Conservation (phyloP, 164 flowering plant genomes). For the Sedum album region DNA sequence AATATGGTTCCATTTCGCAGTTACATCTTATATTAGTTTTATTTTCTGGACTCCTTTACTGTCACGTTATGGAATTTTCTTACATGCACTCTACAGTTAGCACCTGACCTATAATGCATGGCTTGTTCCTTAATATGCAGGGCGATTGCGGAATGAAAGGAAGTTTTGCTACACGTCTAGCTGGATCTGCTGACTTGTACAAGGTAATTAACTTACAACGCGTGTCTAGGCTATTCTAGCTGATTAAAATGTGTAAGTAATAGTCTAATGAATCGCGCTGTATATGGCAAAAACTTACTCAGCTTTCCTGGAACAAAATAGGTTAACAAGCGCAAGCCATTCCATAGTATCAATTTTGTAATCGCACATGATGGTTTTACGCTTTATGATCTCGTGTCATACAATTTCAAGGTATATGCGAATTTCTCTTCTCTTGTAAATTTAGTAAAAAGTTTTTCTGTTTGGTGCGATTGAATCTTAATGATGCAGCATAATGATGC, state of each 20-base stretch:
- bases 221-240: background rate
- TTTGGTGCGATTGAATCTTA: too few relatives aligned
- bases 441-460: background rate
- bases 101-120: background rate
- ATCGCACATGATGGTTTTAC: constrained; percentile 98
- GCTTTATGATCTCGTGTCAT: constrained; percentile 79
- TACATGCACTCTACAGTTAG: background rate
- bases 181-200: constrained; percentile 92
- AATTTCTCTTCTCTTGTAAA: background rate
- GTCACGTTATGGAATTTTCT: background rate
- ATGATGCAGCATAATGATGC: constrained; percentile 79
- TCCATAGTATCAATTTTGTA: constrained; percentile 78
- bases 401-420: constrained; percentile 71
- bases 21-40: background rate
- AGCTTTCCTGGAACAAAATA: constrained; percentile 16
- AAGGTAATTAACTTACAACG: constrained; percentile 32
- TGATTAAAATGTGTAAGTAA: background rate
- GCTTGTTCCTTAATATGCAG: constrained; percentile 22
- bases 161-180: constrained; percentile 73
- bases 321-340: constrained; percentile 93
- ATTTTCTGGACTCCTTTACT: background rate
- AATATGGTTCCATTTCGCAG: background rate
- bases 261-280: background rate
- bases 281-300: background rate
- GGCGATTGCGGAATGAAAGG: constrained; percentile 92